These are phyloP conservation scores for Tolypocladium album DNA, from an alignment of 2,329 filamentous ascomycete genomes.

Conservation along the genomic window DNA sequence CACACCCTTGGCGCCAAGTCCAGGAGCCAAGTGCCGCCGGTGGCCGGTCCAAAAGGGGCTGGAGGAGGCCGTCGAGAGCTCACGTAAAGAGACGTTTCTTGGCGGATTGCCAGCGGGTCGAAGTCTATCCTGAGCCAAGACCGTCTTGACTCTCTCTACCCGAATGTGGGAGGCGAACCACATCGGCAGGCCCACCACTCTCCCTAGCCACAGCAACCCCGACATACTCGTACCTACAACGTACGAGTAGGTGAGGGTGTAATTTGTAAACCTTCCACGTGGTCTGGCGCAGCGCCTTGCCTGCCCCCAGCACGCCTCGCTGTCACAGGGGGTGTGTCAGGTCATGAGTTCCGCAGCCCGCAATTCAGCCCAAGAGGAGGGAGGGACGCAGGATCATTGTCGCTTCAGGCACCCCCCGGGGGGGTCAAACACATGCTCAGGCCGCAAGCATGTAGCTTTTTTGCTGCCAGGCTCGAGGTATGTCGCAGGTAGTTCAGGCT, in stretches of 20 bases:
- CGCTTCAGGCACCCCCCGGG: background rate
- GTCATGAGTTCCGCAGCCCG: background rate
- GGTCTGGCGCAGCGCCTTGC: background rate
- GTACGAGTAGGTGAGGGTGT: too few species aligned
- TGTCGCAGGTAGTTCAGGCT: background rate
- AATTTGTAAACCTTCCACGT: background rate
- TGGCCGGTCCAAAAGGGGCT: background rate
- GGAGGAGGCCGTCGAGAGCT: background rate
- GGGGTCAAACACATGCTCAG: background rate
- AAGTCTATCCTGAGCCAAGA: background rate
- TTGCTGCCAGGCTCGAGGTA: background rate
- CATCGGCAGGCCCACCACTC: background rate
- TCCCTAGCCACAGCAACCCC: background rate
- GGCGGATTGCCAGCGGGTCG: background rate
- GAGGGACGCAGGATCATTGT: background rate
- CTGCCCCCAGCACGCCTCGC: background rate
- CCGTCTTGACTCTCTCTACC: background rate
- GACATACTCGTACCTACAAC: background rate
- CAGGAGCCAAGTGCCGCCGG: background rate
- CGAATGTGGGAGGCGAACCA: too few species aligned
- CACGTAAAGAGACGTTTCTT: background rate
- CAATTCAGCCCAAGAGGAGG: background rate
- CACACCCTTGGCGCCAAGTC: background rate
- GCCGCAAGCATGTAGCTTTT: background rate
- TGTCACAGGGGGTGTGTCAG: background rate